Conservation (phyloP, 345 rosid species). For the Lepidium sativum region DNA sequence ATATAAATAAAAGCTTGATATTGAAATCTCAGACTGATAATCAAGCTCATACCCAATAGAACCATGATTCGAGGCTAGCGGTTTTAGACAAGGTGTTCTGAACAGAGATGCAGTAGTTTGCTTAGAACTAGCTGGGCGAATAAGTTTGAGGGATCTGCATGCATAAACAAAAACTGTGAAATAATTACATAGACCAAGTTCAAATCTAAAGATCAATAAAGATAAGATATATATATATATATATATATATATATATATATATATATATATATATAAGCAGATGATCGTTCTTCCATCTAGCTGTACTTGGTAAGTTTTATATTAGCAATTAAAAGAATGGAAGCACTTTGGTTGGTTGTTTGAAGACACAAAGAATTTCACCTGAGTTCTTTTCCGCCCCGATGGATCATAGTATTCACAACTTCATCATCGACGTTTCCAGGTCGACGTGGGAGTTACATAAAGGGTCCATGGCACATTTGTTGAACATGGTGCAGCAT, state of each 20-base stretch:
- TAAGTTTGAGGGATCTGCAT: slow-evolving; percentile 67
- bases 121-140: slow-evolving; percentile 41
- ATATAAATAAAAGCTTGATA: background rate
- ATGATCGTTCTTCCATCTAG: background rate
- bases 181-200: background rate
- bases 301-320: background rate
- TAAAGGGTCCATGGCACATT: slow-evolving; percentile 75
- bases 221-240: background rate
- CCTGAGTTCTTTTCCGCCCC: slow-evolving; percentile 78
- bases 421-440: slow-evolving; percentile 64
- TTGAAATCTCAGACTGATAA: background rate
- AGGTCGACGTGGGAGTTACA: slow-evolving; percentile 70
- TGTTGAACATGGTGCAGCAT: slow-evolving; percentile 70
- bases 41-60: slow-evolving; percentile 7
- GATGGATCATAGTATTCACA: slow-evolving; percentile 72
- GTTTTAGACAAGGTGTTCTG: slow-evolving; percentile 51
- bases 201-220: background rate
- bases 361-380: slow-evolving; percentile 17
- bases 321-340: background rate
- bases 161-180: background rate
- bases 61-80: slow-evolving; percentile 31
- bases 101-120: slow-evolving; percentile 33
- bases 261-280: background rate
- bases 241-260: too few species aligned
- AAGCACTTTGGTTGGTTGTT: background rate